A percentile compares a stretch with the other conserved stretches of the same genome.
These are phyloP conservation scores for Bolboschoenoplectus hybrid DNA, from an alignment of 202 grass and related monocot species.

Conservation along the genomic window DNA sequence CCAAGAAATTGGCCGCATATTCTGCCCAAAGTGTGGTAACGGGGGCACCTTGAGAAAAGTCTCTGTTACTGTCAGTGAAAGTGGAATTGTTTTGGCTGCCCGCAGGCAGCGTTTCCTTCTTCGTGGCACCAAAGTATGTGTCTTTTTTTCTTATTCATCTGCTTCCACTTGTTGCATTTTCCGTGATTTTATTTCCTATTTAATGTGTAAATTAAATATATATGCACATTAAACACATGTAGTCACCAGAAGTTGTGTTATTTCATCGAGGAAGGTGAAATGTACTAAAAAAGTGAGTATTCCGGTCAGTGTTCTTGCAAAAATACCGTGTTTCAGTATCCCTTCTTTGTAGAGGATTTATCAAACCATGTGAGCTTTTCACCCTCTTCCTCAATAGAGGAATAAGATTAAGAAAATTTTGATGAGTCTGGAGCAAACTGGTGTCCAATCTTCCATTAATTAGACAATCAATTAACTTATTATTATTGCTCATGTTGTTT, in stretches of 20 bases:
- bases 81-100: conserved; percentile 87
- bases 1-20: conserved; percentile 94
- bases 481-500: not conserved
- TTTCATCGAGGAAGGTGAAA: not conserved
- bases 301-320: not conserved
- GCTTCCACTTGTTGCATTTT: not conserved
- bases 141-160: not conserved
- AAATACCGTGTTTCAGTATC: not conserved
- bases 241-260: not conserved
- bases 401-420: not conserved
- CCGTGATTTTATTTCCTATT: not conserved
- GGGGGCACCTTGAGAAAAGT: conserved; percentile 92
- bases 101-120: conserved; percentile 66
- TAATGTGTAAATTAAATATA: conserved; percentile 6
- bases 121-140: conserved; percentile 88
- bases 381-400: not conserved
- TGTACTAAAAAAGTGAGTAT: not conserved
- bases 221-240: not conserved
- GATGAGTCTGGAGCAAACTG: not conserved
- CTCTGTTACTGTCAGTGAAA: conserved; percentile 87
- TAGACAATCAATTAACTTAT: not conserved
- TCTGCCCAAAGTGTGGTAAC: conserved; percentile 97
- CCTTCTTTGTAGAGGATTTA: not conserved
- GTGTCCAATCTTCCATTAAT: not conserved
- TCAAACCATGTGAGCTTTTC: not conserved